Conservation (phyloP, 78 protist genomes). For the Guillardia theta region DNA sequence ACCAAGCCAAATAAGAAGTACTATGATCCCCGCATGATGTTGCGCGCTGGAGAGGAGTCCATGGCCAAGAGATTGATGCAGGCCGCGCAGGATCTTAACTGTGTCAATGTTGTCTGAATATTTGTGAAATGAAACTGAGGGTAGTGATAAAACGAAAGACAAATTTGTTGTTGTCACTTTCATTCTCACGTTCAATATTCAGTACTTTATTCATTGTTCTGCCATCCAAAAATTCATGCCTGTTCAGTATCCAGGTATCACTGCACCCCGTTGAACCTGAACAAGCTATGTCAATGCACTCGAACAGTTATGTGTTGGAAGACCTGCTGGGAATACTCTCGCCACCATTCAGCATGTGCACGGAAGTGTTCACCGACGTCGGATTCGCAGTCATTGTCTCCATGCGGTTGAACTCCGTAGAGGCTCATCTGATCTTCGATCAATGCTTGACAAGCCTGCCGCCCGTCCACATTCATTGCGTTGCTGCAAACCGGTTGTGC, state of each 20-base stretch:
- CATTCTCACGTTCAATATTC: too few relatives aligned
- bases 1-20: constrained; percentile 74
- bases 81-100: constrained; percentile 7
- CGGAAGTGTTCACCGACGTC: too few relatives aligned
- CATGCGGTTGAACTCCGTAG: too few relatives aligned
- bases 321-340: too few relatives aligned
- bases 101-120: neutral
- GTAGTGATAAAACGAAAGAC: neutral
- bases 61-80: neutral
- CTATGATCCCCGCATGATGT: constrained; percentile 73
- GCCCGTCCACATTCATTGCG: too few relatives aligned
- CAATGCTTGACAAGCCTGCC: too few relatives aligned
- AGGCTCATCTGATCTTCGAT: too few relatives aligned
- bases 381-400: too few relatives aligned
- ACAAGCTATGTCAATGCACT: neutral
- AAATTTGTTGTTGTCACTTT: too few relatives aligned
- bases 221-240: neutral
- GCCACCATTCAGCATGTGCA: too few relatives aligned
- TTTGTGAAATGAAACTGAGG: too few relatives aligned
- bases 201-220: neutral
- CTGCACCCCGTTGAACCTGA: neutral
- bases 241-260: neutral
- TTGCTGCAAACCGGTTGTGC: too few relatives aligned
- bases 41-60: constrained; percentile 65
- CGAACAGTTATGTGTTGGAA: neutral